Conservation (phyloP, 1,284 basidiomycete genomes). For the Phellopilus nigrolimitatus region DNA sequence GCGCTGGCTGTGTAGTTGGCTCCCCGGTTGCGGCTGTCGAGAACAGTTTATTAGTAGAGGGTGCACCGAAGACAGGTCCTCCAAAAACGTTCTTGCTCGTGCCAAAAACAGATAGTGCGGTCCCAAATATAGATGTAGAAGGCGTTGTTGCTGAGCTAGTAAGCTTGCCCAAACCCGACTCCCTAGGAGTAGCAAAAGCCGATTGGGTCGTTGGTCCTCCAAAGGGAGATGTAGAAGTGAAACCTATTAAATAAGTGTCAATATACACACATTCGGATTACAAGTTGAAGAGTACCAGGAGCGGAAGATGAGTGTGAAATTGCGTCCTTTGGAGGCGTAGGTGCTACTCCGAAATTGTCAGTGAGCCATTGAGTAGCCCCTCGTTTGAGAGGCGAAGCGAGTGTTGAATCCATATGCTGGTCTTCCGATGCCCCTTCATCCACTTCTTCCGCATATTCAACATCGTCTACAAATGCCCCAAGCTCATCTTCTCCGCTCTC, state of each 20-base stretch:
- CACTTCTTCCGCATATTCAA: slow-evolving; percentile 27
- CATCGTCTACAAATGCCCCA: slow-evolving; percentile 16
- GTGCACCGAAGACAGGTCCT: slow-evolving; percentile 24
- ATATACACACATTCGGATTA: not conserved
- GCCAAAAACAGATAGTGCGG: not conserved
- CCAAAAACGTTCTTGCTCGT: slow-evolving; percentile 28
- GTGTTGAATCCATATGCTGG: slow-evolving; percentile 19
- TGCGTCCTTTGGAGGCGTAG: slow-evolving; percentile 21
- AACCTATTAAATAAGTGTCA: not conserved
- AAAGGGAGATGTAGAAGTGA: slow-evolving; percentile 8
- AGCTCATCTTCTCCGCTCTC: slow-evolving; percentile 18
- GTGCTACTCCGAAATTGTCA: slow-evolving; percentile 33
- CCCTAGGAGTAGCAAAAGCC: slow-evolving; percentile 3
- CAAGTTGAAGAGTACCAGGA: slow-evolving; percentile 1
- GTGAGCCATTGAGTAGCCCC: slow-evolving; percentile 38
- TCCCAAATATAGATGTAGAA: slow-evolving; percentile 14
- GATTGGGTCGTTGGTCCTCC: not conserved
- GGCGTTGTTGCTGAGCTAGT: slow-evolving; percentile 13
- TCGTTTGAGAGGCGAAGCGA: slow-evolving; percentile 24
- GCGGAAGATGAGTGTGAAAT: not conserved
- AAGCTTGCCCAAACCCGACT: slow-evolving; percentile 26
- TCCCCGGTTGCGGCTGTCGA: not conserved
- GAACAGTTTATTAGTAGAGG: not conserved
- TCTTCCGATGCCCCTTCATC: slow-evolving; percentile 25
- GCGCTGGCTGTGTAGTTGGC: not conserved